phyloP scores from a whole-genome alignment of 805 yeast species.

The Candida ipomoeae region DNA sequence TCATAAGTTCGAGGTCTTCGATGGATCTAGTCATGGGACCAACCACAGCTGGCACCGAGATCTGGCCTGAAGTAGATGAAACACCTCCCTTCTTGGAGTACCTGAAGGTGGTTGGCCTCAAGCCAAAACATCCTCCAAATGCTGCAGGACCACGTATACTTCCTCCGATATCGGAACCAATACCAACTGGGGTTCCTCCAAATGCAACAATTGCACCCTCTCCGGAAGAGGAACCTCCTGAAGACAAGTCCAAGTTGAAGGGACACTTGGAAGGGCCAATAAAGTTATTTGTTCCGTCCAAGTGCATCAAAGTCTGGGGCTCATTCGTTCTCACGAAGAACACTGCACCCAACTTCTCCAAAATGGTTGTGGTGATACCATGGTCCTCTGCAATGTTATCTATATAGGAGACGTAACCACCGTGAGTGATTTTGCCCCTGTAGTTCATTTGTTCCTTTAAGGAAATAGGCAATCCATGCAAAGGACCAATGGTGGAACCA shows the following conservation, averaged over 20 bases:
- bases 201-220: constrained; percentile 62
- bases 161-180: constrained; percentile 73
- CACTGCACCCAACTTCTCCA: constrained; percentile 54
- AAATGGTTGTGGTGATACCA: constrained; percentile 44
- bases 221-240: constrained; percentile 76
- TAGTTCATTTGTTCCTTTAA: constrained; percentile 61
- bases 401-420: constrained; percentile 52
- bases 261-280: constrained; percentile 59
- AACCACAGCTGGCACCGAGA: constrained; percentile 58
- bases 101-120: constrained; percentile 59
- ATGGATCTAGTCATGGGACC: constrained; percentile 67
- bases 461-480: constrained; percentile 65
- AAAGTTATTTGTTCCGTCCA: constrained; percentile 58
- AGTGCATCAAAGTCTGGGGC: constrained; percentile 69
- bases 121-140: constrained; percentile 56
- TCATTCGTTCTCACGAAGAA: constrained; percentile 62
- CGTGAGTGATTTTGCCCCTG: constrained; percentile 53
- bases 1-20: constrained; percentile 65
- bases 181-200: constrained; percentile 58
- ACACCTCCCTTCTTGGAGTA: constrained; percentile 42
- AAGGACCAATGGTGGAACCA: constrained; percentile 54
- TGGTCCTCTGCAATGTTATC: constrained; percentile 45
- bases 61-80: constrained; percentile 58
- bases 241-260: constrained; percentile 50
- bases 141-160: constrained; percentile 68